These are phyloP conservation scores for Sphagnum tenellum DNA, from an alignment of 225 moss, liverwort and hornwort species.

Conservation along the genomic window DNA sequence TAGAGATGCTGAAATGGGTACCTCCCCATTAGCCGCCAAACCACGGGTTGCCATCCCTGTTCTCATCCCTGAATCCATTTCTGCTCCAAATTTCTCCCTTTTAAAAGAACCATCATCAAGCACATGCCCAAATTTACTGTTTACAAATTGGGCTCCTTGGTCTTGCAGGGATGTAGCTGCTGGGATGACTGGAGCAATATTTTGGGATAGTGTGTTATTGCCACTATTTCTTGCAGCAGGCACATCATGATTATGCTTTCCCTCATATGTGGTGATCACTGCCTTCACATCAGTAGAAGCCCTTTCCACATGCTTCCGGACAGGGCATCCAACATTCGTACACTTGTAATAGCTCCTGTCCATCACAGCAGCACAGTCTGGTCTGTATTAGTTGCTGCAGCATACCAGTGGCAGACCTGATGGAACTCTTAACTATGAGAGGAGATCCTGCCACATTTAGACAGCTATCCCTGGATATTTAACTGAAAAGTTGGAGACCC, in stretches of 20 bases:
- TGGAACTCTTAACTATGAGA: too few relatives aligned
- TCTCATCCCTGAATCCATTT: neutral
- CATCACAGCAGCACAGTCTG: too few relatives aligned
- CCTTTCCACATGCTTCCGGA: conserved; percentile 94
- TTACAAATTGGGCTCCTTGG: conserved; percentile 23
- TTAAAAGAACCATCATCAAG: conserved; percentile 1
- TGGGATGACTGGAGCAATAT: conserved; percentile 7
- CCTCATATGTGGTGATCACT: conserved; percentile 95
- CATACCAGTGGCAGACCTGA: too few relatives aligned
- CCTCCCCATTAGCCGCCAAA: conserved; percentile 18
- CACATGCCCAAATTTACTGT: conserved; percentile 6
- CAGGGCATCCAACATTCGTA: conserved; percentile 76
- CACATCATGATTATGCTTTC: conserved; percentile 97
- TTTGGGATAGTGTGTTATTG: conserved; percentile 44
- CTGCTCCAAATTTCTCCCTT: neutral
- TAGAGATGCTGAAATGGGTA: conserved; percentile 13
- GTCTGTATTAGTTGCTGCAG: too few relatives aligned
- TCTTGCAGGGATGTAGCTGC: conserved; percentile 38
- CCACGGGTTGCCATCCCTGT: conserved; percentile 3
- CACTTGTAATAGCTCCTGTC: conserved; percentile 98
- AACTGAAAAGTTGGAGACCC: too few relatives aligned
- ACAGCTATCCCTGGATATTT: too few relatives aligned
- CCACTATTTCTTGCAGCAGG: conserved; percentile 89
- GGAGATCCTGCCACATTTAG: too few relatives aligned
- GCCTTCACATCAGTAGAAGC: conserved; percentile 90